Conservation (phyloP, 495 filamentous ascomycete genomes). For the Neurospora hispaniola region DNA sequence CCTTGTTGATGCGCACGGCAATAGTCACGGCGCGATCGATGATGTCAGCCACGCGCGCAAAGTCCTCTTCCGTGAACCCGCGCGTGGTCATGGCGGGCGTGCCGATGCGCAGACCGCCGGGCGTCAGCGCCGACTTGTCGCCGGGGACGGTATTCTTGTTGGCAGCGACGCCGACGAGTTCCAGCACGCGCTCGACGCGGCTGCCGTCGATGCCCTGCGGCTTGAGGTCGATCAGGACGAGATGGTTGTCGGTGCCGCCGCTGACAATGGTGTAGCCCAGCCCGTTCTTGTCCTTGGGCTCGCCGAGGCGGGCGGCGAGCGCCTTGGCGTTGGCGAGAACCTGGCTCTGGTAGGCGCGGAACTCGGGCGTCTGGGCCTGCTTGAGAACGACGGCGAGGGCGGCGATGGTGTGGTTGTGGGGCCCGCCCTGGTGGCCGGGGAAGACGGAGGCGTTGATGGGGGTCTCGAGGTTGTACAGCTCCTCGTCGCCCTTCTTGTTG, state of each 20-base stretch:
- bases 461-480: conserved; percentile 82
- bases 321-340: conserved; percentile 83
- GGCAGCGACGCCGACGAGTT: conserved; percentile 87
- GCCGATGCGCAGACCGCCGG: conserved; percentile 83
- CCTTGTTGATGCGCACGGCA: conserved; percentile 72
- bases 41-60: conserved; percentile 79
- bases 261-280: conserved; percentile 86
- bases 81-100: conserved; percentile 96
- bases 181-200: conserved; percentile 86
- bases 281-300: conserved; percentile 59
- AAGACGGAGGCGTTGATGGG: conserved; percentile 96
- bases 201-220: conserved; percentile 82
- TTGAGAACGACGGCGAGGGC: conserved; percentile 87
- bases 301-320: conserved; percentile 63
- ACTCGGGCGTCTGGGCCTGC: conserved; percentile 83
- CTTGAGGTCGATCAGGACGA: conserved; percentile 92
- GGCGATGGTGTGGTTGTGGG: conserved; percentile 98
- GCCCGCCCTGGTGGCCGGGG: conserved; percentile 96
- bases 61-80: conserved; percentile 80
- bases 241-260: conserved; percentile 93
- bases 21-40: conserved; percentile 87
- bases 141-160: conserved; percentile 99
- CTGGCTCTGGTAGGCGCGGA: conserved; percentile 77
- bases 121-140: conserved; percentile 84
- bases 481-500: conserved; percentile 77